Conservation (phyloP, 2,329 filamentous ascomycete species). For the Sordariomycetes sp. region DNA sequence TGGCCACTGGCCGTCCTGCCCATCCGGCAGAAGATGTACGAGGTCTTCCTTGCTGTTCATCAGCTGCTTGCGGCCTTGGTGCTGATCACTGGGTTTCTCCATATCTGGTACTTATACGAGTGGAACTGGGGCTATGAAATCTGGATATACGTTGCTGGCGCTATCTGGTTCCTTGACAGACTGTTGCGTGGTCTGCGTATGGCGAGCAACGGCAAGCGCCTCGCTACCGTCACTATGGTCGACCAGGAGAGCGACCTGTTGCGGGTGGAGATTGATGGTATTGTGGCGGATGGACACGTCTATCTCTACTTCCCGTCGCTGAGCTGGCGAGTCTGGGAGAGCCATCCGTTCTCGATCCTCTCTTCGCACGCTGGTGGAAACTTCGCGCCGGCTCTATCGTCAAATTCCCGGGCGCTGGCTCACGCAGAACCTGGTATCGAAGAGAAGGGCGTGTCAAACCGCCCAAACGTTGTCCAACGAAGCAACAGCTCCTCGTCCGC, state of each 20-base stretch:
- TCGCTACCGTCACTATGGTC: slow-evolving; percentile 13
- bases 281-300: slow-evolving; percentile 14
- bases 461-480: background rate
- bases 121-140: slow-evolving; percentile 28
- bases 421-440: background rate
- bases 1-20: too few species aligned
- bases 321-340: slow-evolving; percentile 25
- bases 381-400: background rate
- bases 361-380: background rate
- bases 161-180: slow-evolving; percentile 20
- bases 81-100: slow-evolving; percentile 23
- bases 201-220: slow-evolving; percentile 10
- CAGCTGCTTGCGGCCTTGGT: slow-evolving; percentile 20
- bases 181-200: slow-evolving; percentile 16
- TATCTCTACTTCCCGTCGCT: slow-evolving; percentile 26
- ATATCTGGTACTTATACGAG: slow-evolving; percentile 22
- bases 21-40: slow-evolving; percentile 19
- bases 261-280: slow-evolving; percentile 17
- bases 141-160: slow-evolving; percentile 21
- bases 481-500: background rate
- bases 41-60: slow-evolving; percentile 23
- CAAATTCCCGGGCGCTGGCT: too few species aligned
- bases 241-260: slow-evolving; percentile 16
- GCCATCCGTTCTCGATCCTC: slow-evolving; percentile 23
- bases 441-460: background rate